Percentiles rank a stretch among this genome's conserved stretches.
phyloP scores from a whole-genome alignment of 305 asterid genomes.

The Withania somnifera region DNA sequence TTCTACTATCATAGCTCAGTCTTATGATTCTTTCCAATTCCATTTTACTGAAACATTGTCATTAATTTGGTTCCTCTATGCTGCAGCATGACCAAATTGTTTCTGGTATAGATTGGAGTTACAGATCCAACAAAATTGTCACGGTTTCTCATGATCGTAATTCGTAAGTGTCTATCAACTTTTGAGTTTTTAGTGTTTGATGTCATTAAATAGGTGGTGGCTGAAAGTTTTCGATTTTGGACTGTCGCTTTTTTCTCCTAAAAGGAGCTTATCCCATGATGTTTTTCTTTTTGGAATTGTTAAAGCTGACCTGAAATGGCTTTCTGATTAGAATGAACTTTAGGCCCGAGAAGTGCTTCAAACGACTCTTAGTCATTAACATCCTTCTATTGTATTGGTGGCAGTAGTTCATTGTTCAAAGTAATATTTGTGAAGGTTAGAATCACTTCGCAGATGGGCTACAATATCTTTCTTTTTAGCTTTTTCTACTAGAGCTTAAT shows the following conservation, averaged over 20 bases:
- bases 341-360: neutral
- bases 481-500: neutral
- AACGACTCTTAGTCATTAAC: neutral
- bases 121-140: conserved; percentile 68
- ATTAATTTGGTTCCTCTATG: conserved; percentile 12
- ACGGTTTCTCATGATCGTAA: conserved; percentile 98
- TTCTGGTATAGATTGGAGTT: conserved; percentile 93
- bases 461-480: neutral
- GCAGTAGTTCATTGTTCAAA: neutral
- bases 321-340: neutral
- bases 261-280: neutral
- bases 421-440: neutral
- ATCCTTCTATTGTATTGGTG: neutral
- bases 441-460: neutral
- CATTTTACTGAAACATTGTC: conserved; percentile 2
- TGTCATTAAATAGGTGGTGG: neutral
- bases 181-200: neutral
- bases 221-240: conserved; percentile 6
- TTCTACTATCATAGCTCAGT: conserved; percentile 3
- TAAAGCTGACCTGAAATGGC: neutral
- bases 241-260: neutral
- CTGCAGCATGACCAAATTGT: conserved; percentile 98
- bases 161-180: conserved; percentile 59
- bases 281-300: neutral
- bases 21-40: neutral